Evolutionary conservation across 2,329 filamentous ascomycete genomes (phyloP), one percentile per base, ranked within the genome.

Genomic region (Chaetomium sp.): DNA sequence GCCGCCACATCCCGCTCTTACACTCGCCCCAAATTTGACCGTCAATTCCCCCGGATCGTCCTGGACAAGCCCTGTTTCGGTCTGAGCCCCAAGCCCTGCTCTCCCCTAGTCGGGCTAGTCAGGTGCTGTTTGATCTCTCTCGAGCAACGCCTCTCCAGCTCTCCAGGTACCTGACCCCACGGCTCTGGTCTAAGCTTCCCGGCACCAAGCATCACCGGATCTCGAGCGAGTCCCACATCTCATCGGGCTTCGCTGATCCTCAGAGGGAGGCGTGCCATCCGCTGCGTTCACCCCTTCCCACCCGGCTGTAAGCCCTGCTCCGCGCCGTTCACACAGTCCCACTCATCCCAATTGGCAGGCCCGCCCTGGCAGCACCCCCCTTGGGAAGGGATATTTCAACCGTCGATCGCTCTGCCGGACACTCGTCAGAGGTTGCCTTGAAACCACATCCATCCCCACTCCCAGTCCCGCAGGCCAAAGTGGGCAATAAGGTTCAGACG

Each of bases 381-480:
- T 77, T 78, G 75, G 75, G 79, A 79, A 78, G 78, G 80, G 80
- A 82, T 78, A 82, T 80, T 78, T 77, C 77, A 57, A 74, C 74
- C 80, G 83, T 80, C 82, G 83, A 85, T 85, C 83, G 78, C 76
- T 79, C 59, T 74, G 78, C 75, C 79, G 77, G 78, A 76, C 59
- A 80, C 77, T 82, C 80, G 80, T 83, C 82, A 83, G 80, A 81
- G 77, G 75, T 75, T 71, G 68, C 67, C 38, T 71, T 71, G 72
- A 69, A 72, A 71, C 71, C 67, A 68, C 60, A 57, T 54, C 68
- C 60, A 58, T 57, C 61, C 31, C 62, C 66, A 63, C 53, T 25
- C 31, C 53, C 73, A 73, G 75, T 79, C 75, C 78, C 76, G 77
- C 77, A 77, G 74, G 75, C 76, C 77, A 50, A 67, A 75, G 75